Base-by-base conservation (phyloP, 2,329 filamentous ascomycete genomes). In the Penicillium sp. region DNA sequence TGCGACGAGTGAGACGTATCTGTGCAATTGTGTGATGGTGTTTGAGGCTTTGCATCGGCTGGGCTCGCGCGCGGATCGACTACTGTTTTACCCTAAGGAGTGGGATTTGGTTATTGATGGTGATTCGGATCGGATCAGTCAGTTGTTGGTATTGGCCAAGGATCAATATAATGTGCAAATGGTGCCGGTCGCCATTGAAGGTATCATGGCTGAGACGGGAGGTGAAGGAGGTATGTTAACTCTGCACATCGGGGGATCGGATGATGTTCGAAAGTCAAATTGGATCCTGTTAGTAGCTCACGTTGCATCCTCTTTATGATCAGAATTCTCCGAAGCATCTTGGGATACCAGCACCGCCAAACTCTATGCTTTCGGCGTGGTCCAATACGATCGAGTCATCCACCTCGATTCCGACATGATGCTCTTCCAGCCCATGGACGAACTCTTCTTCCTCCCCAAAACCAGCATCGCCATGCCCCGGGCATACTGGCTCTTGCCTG, bases 281-380 rank as follows among this genome's bases (percentile, higher is more conserved):
- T 22, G n/a, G n/a, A n/a, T n/a, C 30, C 9, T 2, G 9, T 24
- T 30, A 37, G 19, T 24, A 4, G 51, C 40, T 61, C 33, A 60
- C 24, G 30, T 24, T 40, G 2, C 13, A n/a, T 35, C 35, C 3
- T 12, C n/a, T 58, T 9, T 15, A 1, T 4, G 0, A 26, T 15
- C 56, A 50, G 65, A 63, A 71, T 65, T 67, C 37, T 64, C 74
- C 15, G 64, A 74, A 66, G 80, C 77, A 19, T 86, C 86, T 1
- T 90, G 87, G 88, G 84, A 86, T 60, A 83, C 85, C 38, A 87
- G 85, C 2, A 87, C 87, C 68, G 89, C 88, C 24, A 91, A 92
- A 72, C 83, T 91, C 37, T 82, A 89, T 22, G 87, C 88, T 2
- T 91, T 91, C 72, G 88, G 88, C 61, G 86, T 90, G 56, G 86